phyloP scores from a whole-genome alignment of 306 rosid genomes.

The Quillaja saponaria region DNA sequence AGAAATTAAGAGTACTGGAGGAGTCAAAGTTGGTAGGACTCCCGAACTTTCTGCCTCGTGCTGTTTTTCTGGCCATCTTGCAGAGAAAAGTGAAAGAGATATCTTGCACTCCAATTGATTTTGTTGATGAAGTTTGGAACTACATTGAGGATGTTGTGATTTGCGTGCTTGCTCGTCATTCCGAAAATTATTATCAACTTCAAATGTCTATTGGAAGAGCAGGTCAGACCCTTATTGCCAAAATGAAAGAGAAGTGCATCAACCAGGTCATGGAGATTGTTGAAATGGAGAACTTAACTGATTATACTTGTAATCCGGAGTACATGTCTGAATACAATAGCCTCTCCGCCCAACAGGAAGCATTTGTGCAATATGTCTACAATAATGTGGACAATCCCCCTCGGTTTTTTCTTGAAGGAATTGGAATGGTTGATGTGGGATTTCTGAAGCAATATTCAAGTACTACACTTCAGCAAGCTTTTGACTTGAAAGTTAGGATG shows the following conservation, averaged over 20 bases:
- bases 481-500: slow-evolving; percentile 34
- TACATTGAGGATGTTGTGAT: slow-evolving; percentile 28
- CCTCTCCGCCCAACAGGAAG: slow-evolving; percentile 16
- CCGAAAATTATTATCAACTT: slow-evolving; percentile 28
- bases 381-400: background rate
- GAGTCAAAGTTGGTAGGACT: slow-evolving; percentile 24
- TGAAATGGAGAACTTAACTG: slow-evolving; percentile 35
- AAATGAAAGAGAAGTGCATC: slow-evolving; percentile 18
- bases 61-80: slow-evolving; percentile 13
- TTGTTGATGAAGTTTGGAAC: slow-evolving; percentile 26
- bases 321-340: slow-evolving; percentile 11
- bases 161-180: slow-evolving; percentile 16
- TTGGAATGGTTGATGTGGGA: slow-evolving; percentile 25
- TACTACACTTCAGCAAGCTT: slow-evolving; percentile 26
- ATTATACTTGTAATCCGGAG: slow-evolving; percentile 30
- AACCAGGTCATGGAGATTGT: slow-evolving; percentile 26
- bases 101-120: slow-evolving; percentile 7
- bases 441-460: background rate
- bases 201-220: slow-evolving; percentile 16
- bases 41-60: slow-evolving; percentile 37
- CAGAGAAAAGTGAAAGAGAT: slow-evolving; percentile 23
- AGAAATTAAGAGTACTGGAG: slow-evolving; percentile 14
- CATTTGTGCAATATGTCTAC: background rate
- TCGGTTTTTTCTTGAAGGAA: slow-evolving; percentile 3
- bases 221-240: slow-evolving; percentile 8